Percentiles rank a stretch among this genome's conserved stretches.
phyloP scores from a whole-genome alignment of 768 basidiomycete genomes.

The Neoboletus subvelutipes region DNA sequence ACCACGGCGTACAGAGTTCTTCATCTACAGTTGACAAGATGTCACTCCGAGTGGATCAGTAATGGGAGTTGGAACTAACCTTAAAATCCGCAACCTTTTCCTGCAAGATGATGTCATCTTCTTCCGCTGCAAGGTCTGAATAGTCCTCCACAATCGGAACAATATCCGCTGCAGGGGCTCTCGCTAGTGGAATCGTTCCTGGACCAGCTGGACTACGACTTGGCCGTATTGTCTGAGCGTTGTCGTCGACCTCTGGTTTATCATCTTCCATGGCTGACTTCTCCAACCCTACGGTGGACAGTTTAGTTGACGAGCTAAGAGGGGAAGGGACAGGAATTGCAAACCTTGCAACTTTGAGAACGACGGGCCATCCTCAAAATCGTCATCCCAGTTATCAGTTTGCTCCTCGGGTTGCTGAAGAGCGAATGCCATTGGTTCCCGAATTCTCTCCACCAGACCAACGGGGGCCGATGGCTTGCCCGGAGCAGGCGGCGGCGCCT shows the following conservation, averaged over 20 bases:
- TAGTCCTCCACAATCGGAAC: constrained; percentile 84
- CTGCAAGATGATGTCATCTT: constrained; percentile 66
- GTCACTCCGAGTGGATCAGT: not conserved
- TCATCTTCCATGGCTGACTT: constrained; percentile 59
- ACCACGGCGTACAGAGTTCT: constrained; percentile 67
- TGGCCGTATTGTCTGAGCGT: constrained; percentile 78
- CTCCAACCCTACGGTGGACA: constrained; percentile 51
- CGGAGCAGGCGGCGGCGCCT: constrained; percentile 16
- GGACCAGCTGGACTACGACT: constrained; percentile 63
- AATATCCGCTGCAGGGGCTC: constrained; percentile 61
- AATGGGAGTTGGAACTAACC: constrained; percentile 38
- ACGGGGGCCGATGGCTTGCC: constrained; percentile 26
- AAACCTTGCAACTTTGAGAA: constrained; percentile 75
- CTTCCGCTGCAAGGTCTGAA: constrained; percentile 81
- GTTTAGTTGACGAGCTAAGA: not conserved
- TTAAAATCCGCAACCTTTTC: constrained; percentile 85
- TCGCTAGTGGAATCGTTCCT: constrained; percentile 51
- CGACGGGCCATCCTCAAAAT: constrained; percentile 93
- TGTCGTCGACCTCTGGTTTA: constrained; percentile 59
- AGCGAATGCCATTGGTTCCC: constrained; percentile 61
- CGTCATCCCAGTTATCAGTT: constrained; percentile 97
- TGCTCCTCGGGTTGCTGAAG: constrained; percentile 79
- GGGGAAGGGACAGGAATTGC: not conserved
- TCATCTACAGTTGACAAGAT: constrained; percentile 46
- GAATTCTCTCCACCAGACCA: constrained; percentile 38